These are phyloP conservation scores for Agrostemma githago DNA, from an alignment of 148 eudicot genomes.

Conservation along the genomic window DNA sequence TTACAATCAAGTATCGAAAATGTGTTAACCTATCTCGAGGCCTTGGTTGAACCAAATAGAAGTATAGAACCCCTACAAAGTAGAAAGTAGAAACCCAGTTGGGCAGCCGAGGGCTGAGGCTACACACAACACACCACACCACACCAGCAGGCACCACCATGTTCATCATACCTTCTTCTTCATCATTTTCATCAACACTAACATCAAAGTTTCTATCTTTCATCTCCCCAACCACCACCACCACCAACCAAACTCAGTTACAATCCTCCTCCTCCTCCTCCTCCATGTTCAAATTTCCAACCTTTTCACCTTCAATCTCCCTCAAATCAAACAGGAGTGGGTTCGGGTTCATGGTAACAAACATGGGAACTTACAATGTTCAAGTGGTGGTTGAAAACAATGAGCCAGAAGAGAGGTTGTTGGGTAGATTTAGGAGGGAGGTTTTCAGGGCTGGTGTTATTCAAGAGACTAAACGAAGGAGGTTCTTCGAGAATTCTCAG, in stretches of 20 bases:
- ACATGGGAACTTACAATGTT: constrained; percentile 37
- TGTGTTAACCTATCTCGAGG: no score
- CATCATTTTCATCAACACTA: constrained; percentile 16
- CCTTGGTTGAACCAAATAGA: background rate
- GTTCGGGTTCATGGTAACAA: constrained; percentile 15
- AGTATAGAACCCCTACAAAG: background rate
- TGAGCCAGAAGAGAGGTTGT: constrained; percentile 38
- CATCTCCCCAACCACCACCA: constrained; percentile 7
- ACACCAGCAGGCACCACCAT: constrained; percentile 8
- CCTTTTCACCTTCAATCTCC: constrained; percentile 22
- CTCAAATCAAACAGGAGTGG: constrained; percentile 21
- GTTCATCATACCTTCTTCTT: constrained; percentile 12
- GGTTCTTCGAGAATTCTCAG: constrained; percentile 39
- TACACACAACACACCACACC: background rate
- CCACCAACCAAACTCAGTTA: background rate
- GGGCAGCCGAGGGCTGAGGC: no score
- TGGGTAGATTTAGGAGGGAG: constrained; percentile 41
- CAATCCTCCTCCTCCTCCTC: background rate
- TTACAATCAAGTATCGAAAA: no score
- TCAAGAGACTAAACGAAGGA: constrained; percentile 39
- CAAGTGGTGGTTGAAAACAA: constrained; percentile 43
- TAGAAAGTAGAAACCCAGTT: no score
- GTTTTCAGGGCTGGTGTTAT: constrained; percentile 43
- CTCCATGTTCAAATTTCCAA: constrained; percentile 3
- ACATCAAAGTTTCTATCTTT: constrained; percentile 21